Evolutionary conservation across 345 rosid genomes (phyloP).

Genomic region (Kernera saxatilis): DNA sequence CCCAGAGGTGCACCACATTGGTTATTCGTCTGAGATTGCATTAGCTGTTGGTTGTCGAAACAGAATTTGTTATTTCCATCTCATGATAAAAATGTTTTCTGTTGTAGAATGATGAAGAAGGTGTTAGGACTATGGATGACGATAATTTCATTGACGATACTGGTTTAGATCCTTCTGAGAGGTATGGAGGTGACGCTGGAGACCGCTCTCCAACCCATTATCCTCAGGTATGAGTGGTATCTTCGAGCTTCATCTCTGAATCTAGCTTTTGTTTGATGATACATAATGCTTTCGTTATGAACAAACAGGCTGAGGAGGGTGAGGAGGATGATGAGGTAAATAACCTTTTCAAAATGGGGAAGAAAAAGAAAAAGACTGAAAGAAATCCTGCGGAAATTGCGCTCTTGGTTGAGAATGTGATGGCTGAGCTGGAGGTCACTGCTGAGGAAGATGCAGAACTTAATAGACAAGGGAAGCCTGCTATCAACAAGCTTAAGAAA

Average conservation of each 20-base stretch:
- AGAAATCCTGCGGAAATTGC: slow-evolving; percentile 93
- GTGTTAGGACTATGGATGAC: slow-evolving; percentile 76
- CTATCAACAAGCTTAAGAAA: slow-evolving; percentile 86
- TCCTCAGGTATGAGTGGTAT: slow-evolving; percentile 20
- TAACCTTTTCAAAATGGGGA: slow-evolving; percentile 80
- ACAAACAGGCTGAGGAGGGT: slow-evolving; percentile 77
- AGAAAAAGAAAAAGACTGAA: slow-evolving; percentile 75
- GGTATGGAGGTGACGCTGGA: slow-evolving; percentile 61
- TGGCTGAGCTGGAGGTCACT: slow-evolving; percentile 96
- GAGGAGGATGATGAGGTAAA: slow-evolving; percentile 86
- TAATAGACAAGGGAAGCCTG: slow-evolving; percentile 82
- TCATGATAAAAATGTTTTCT: neutral
- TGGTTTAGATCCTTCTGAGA: slow-evolving; percentile 80
- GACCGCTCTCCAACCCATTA: slow-evolving; percentile 72
- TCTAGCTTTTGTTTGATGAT: neutral
- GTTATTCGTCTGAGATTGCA: slow-evolving; percentile 3
- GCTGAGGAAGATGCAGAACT: slow-evolving; percentile 94
- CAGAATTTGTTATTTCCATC: neutral
- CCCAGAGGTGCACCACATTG: slow-evolving; percentile 59
- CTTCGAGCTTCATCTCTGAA: neutral
- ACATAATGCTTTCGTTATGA: neutral
- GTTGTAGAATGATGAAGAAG: slow-evolving; percentile 82
- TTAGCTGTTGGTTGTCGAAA: neutral
- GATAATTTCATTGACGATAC: slow-evolving; percentile 89
- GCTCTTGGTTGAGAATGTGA: slow-evolving; percentile 74